These are phyloP conservation scores for Dendrocalamus latiflorus DNA, from an alignment of 202 grass and related monocot species.

Conservation along the genomic window DNA sequence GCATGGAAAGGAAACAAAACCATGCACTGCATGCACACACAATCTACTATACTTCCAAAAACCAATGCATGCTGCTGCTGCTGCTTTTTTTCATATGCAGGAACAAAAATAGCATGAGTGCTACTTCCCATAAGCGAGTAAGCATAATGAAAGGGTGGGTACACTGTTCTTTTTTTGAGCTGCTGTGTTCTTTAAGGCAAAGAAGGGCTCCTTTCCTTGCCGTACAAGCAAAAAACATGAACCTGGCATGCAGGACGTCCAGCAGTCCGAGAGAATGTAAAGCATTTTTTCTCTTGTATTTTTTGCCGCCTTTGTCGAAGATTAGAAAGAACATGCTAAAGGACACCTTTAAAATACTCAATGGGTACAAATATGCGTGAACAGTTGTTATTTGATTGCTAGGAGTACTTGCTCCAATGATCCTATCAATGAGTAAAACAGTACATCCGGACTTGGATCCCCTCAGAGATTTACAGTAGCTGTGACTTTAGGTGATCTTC, in stretches of 20 bases:
- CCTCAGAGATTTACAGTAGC: no score
- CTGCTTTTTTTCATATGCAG: not conserved
- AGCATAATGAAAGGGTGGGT: not conserved
- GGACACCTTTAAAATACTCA: no score
- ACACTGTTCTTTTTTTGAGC: not conserved
- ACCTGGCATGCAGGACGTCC: not conserved
- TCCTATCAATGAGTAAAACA: no score
- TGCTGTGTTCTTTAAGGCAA: conserved; percentile 9
- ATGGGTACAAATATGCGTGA: not conserved
- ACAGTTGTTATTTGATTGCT: not conserved
- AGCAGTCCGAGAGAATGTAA: not conserved
- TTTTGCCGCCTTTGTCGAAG: not conserved
- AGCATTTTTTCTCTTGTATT: not conserved
- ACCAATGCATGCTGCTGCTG: not conserved
- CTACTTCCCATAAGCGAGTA: not conserved
- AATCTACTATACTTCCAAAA: not conserved
- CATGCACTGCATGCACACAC: not conserved
- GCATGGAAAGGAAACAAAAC: not conserved
- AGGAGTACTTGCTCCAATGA: no score
- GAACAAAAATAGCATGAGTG: not conserved
- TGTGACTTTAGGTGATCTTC: no score
- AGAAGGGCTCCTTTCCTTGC: conserved; percentile 20
- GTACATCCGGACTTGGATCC: no score
- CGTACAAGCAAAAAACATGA: conserved; percentile 32
- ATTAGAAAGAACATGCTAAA: not conserved